Evolutionary conservation across 306 rosid species (phyloP).

Genomic region (Acmispon strigosus): DNA sequence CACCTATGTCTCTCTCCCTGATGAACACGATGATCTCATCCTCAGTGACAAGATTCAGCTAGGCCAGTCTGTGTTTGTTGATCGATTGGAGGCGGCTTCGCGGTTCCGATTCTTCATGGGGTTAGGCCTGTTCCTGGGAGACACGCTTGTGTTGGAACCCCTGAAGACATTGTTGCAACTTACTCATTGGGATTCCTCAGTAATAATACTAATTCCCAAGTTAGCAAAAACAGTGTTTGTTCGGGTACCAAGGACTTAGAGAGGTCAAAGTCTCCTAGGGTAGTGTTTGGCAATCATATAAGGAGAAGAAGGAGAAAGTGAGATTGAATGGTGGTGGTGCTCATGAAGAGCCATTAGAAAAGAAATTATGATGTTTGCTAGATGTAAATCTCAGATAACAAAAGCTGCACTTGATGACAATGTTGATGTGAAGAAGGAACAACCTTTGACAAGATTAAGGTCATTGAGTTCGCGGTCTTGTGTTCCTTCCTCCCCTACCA

Average conservation of each 20-base stretch:
- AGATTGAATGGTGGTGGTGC: slow-evolving; percentile 37
- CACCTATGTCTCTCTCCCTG: slow-evolving; percentile 88
- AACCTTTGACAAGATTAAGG: slow-evolving; percentile 54
- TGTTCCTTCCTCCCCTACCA: slow-evolving; percentile 72
- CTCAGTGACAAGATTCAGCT: slow-evolving; percentile 94
- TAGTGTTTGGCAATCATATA: slow-evolving; percentile 28
- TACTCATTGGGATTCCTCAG: slow-evolving; percentile 67
- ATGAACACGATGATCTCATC: slow-evolving; percentile 91
- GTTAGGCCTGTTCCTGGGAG: slow-evolving; percentile 91
- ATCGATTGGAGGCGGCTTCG: slow-evolving; percentile 78
- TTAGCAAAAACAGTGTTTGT: slow-evolving; percentile 1
- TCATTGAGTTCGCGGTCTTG: slow-evolving; percentile 71
- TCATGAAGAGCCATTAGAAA: slow-evolving; percentile 52
- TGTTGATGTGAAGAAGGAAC: slow-evolving; percentile 57
- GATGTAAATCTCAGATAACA: slow-evolving; percentile 45
- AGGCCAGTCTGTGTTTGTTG: slow-evolving; percentile 90
- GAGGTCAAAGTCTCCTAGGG: slow-evolving; percentile 40
- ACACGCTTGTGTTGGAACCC: slow-evolving; percentile 88
- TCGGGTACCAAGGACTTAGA: slow-evolving; percentile 29
- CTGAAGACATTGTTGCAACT: slow-evolving; percentile 91
- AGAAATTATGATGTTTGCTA: slow-evolving; percentile 37
- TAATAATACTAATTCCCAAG: neutral
- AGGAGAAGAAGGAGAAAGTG: slow-evolving; percentile 45
- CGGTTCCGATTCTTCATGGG: slow-evolving; percentile 90
- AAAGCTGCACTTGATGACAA: slow-evolving; percentile 25